Evolutionary conservation across 371 early-diverging fungal species (phyloP).

Genomic region (Apophysomyces ossiformis): DNA sequence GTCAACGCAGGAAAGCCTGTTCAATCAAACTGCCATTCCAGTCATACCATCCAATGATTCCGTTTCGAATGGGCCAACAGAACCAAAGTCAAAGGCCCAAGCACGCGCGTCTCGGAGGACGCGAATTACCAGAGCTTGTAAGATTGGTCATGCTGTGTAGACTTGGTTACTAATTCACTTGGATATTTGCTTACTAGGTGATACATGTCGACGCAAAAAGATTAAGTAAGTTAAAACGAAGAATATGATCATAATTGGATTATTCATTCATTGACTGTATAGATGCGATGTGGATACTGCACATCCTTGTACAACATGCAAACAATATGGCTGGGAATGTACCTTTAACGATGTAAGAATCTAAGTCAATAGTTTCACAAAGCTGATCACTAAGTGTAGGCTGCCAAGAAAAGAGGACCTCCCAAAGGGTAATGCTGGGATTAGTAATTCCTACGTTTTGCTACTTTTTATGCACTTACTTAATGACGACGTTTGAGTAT

Average conservation of each 20-base stretch:
- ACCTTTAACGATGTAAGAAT: constrained; percentile 33
- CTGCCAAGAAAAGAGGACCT: constrained; percentile 54
- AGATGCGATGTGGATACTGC: constrained; percentile 26
- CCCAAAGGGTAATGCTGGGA: constrained; percentile 41
- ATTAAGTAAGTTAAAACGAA: neutral
- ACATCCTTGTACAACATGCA: constrained; percentile 23
- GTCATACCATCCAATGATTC: neutral
- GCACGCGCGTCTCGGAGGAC: neutral
- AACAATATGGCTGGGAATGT: constrained; percentile 26
- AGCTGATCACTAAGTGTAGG: constrained; percentile 18
- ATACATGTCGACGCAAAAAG: constrained; percentile 6
- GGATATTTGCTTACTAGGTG: neutral
- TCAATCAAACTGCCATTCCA: neutral
- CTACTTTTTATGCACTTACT: no score
- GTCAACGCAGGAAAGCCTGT: neutral
- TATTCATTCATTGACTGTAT: neutral
- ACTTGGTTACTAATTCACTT: neutral
- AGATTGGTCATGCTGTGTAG: neutral
- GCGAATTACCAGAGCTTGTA: constrained; percentile 2
- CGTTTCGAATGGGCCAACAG: neutral
- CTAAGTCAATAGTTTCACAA: neutral
- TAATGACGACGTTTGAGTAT: neutral
- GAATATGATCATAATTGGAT: neutral
- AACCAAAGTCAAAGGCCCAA: neutral
- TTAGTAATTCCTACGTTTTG: no score